Evolutionary conservation across 306 rosid genomes (phyloP), one percentile per base, ranked within the genome.

Genomic region (Ormosia semicastrata): DNA sequence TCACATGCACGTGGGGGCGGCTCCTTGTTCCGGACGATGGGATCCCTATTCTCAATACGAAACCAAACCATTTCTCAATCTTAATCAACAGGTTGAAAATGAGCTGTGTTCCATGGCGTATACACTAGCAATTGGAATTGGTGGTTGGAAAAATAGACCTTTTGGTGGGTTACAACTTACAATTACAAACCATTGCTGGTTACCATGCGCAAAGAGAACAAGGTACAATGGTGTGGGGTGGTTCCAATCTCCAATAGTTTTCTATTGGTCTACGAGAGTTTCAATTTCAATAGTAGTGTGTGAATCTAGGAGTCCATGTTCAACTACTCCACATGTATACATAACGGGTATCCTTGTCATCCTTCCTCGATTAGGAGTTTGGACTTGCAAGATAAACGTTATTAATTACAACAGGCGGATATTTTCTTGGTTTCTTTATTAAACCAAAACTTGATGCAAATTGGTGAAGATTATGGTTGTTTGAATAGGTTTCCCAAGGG

Each of bases 241-340:
- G 44, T 47, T 81, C 17, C 89, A 78, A 87, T 81, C 72, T 88
- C 81, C 89, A 46, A 81, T 52, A 39, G 52, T 46, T 73, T 79
- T 59, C 6, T 56, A 64, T 84, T 85, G 87, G 33, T 52, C 3
- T 64, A 81, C 63, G 64, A 73, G 46, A 60, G 41, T 57, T 54
- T 46, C 49, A 47, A 67, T 46, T 81, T 84, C 75, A 84, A 80
- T 67, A 11, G 40, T 15, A 33, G 32, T 57, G 76, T 81, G 80
- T 63, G 62, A 79, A 75, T 75, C 79, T 82, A 85, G 79, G 82
- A 68, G 58, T 84, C 75, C 80, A 82, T 11, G 33, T 72, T 77
- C 85, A 88, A 73, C 85, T 73, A 53, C 72, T 82, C 75, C 90
- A 88, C 88, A 78, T 86, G 87, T 86, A 44, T 33, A 43, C 72